Conservation (phyloP, 2,329 filamentous ascomycete genomes). For the Colletotrichum echinochloae region DNA sequence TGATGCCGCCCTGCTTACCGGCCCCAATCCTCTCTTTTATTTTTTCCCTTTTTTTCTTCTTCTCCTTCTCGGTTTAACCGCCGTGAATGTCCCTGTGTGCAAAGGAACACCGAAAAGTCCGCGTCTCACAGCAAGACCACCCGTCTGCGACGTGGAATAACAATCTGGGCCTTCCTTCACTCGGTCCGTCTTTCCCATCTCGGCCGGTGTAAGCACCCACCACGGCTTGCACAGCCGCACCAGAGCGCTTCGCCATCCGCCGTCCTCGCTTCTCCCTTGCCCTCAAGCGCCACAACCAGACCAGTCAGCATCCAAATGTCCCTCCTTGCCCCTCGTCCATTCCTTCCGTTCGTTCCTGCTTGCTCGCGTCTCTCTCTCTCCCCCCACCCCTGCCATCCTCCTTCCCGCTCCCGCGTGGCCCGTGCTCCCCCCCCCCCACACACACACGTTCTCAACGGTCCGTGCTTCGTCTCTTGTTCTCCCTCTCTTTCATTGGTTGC, state of each 20-base stretch:
- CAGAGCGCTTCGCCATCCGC: slow-evolving; percentile 26
- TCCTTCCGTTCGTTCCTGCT: neutral
- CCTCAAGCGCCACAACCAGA: slow-evolving; percentile 25
- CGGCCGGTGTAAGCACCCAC: slow-evolving; percentile 4
- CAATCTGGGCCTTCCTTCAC: neutral
- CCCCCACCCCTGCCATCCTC: too few species aligned
- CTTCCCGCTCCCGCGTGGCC: slow-evolving; percentile 10
- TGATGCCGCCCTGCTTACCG: slow-evolving; percentile 11
- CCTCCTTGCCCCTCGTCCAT: neutral
- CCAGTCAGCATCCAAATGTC: slow-evolving; percentile 14
- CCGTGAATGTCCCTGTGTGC: slow-evolving; percentile 11
- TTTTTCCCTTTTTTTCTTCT: too few species aligned
- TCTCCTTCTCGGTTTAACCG: too few species aligned
- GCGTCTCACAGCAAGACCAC: slow-evolving; percentile 10
- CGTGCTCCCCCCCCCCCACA: too few species aligned
- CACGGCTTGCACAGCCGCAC: slow-evolving; percentile 38
- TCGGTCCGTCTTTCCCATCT: slow-evolving; percentile 3
- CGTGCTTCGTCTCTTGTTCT: neutral
- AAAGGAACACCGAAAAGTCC: neutral
- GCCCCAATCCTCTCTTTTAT: neutral
- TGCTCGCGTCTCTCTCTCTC: neutral
- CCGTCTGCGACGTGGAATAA: slow-evolving; percentile 12
- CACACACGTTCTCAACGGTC: neutral
- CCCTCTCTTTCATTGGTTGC: slow-evolving; percentile 21
- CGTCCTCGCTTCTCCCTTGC: neutral